A percentile compares a stretch with the other conserved stretches of the same genome.
Evolutionary conservation across 169 alveolate species (phyloP).

Genomic region (Eimeria falciformis): DNA sequence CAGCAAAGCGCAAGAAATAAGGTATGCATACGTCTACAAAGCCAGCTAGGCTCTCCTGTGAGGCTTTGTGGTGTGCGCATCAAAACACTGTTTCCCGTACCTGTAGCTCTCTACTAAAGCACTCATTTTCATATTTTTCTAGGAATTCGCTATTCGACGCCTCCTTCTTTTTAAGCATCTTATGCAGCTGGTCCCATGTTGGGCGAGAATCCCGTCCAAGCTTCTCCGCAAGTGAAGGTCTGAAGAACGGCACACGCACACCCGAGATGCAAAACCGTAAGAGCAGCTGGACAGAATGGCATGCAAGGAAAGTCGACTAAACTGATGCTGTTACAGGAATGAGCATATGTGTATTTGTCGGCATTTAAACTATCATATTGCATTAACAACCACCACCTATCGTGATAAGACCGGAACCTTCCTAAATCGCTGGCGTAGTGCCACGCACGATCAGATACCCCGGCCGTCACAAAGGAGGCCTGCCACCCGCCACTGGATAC

Average conservation of each 20-base stretch:
- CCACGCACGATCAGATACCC: too few relatives aligned
- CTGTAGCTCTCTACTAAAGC: constrained; percentile 69
- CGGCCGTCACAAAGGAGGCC: too few relatives aligned
- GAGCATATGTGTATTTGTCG: too few relatives aligned
- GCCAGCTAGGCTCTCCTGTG: neutral
- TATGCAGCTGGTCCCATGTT: constrained; percentile 76
- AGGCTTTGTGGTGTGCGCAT: neutral
- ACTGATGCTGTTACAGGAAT: too few relatives aligned
- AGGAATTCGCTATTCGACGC: constrained; percentile 73
- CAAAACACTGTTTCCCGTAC: constrained; percentile 21
- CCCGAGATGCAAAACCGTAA: neutral
- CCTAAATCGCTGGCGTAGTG: too few relatives aligned
- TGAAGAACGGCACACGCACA: neutral
- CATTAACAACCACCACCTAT: too few relatives aligned
- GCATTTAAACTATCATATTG: too few relatives aligned
- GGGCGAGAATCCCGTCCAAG: constrained; percentile 77
- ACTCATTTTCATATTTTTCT: constrained; percentile 73
- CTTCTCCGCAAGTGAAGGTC: constrained; percentile 76
- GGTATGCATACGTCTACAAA: neutral
- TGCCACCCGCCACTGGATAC: too few relatives aligned
- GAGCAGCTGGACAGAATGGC: neutral
- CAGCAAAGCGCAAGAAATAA: neutral
- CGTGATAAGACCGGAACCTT: too few relatives aligned
- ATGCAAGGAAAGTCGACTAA: too few relatives aligned
- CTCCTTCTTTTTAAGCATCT: constrained; percentile 76